Evolutionary conservation across 2,329 filamentous ascomycete species (phyloP).

Genomic region (Aspergillus puulaauensis): DNA sequence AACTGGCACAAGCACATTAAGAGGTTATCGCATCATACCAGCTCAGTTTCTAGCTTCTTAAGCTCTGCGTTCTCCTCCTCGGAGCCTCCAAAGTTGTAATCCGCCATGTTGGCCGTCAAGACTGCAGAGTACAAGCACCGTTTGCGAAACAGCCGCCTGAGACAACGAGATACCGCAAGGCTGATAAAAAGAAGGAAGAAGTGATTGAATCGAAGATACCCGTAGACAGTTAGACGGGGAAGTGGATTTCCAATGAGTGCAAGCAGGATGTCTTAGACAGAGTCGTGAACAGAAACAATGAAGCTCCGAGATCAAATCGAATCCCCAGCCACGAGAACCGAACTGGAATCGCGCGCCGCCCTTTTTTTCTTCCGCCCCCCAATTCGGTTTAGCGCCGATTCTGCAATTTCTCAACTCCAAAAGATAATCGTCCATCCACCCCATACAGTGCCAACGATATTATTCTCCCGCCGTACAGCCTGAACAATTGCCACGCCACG

Average conservation of each 20-base stretch:
- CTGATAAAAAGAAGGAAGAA: background rate
- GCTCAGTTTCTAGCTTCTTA: constrained; percentile 72
- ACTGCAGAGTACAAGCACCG: background rate
- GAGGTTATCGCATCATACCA: constrained; percentile 58
- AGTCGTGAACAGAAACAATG: background rate
- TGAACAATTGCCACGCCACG: background rate
- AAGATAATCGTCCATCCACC: background rate
- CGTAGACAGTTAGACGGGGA: background rate
- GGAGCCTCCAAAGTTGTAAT: constrained; percentile 70
- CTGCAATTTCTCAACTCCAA: constrained; percentile 17
- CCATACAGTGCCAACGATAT: background rate
- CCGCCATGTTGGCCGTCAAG: constrained; percentile 56
- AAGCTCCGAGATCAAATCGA: background rate
- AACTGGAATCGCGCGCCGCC: constrained; percentile 7
- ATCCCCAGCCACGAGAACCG: constrained; percentile 10
- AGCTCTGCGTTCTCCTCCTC: constrained; percentile 83
- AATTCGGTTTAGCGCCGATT: constrained; percentile 23
- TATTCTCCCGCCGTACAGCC: background rate
- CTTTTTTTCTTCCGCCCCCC: constrained; percentile 18
- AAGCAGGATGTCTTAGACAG: background rate
- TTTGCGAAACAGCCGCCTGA: background rate
- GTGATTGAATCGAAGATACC: background rate
- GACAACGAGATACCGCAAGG: background rate
- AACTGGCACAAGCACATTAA: background rate
- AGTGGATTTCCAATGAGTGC: background rate